Base-by-base conservation (phyloP, 139 green algal genomes). In the Helicosporidium sp. region DNA sequence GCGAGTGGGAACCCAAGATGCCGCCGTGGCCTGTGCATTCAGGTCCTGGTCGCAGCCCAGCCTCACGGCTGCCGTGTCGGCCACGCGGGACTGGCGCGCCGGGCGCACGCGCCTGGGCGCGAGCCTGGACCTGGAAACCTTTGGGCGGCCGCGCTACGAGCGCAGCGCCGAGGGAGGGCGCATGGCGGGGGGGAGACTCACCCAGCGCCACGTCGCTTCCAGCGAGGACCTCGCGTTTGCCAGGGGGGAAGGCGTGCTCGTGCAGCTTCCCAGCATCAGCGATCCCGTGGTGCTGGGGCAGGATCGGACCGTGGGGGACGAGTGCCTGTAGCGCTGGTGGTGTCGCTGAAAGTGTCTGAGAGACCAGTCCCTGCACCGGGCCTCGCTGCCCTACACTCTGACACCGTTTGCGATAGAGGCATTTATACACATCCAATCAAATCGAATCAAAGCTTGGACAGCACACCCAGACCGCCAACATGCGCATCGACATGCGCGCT, bases 201-300 rank as follows among this genome's bases (percentile, higher is more conserved):
- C 77, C 26, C 77, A 86, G 62, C 62, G 77, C 2, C 77, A 86
- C 48, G 72, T 81, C 33, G 77, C 77, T 1, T 61, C 63, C n/a
- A 37, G 60, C 7, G 60, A 76, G 26, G 77, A 86, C 26, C 19
- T 82, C 17, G 72, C 63, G 7, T 80, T 79, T 47, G 25, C 57
- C 1, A 58, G 66, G 43, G 72, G 75, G 1, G 36, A 62, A 22
- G 68, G 68, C 2, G 50, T 68, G 20, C 40, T 81, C 62, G 73
- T 84, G 50, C 44, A 44, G 41, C 54, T 61, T 33, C 15, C 43
- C 2, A 41, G 50, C 23, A 41, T 58, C 25, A 26, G 50, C 29
- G 50, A 37, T 13, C 31, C 31, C 10, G 10, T 37, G 31, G 31
- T 37, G n/a, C n/a, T n/a, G n/a, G n/a, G n/a, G n/a, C n/a, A n/a